A percentile compares a stretch with the other conserved stretches of the same genome.
Evolutionary conservation across 768 basidiomycete species (phyloP).

Genomic region (Panaeolus papilionaceus): DNA sequence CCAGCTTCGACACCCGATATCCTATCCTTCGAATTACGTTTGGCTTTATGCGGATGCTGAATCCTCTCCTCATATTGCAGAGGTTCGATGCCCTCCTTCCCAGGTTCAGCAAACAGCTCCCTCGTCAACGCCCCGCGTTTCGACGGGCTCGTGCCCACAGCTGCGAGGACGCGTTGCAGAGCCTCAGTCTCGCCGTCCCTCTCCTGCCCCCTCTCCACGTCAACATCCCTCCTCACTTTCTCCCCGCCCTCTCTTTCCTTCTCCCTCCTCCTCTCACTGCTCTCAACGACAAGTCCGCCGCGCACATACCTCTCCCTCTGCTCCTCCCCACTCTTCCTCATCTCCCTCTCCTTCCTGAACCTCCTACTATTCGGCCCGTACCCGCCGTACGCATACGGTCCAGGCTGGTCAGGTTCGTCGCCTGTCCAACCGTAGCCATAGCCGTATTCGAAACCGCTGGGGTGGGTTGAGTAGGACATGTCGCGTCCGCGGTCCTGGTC

Average conservation of each 20-base stretch:
- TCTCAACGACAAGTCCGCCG: constrained; percentile 16
- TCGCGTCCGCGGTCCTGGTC: neutral
- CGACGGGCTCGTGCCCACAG: constrained; percentile 64
- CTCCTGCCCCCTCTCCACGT: constrained; percentile 25
- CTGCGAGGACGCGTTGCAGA: constrained; percentile 62
- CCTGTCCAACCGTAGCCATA: constrained; percentile 7
- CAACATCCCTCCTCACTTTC: constrained; percentile 22
- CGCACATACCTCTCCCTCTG: constrained; percentile 5
- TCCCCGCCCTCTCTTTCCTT: constrained; percentile 33
- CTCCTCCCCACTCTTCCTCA: constrained; percentile 15
- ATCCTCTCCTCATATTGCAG: constrained; percentile 2
- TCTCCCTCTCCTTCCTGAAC: neutral
- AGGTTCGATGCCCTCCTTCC: constrained; percentile 27
- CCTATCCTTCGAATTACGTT: constrained; percentile 54
- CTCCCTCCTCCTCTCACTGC: constrained; percentile 33
- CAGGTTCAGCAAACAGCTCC: constrained; percentile 69
- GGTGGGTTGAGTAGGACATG: neutral
- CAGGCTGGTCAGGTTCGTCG: constrained; percentile 3
- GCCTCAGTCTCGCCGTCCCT: constrained; percentile 43
- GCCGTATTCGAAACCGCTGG: neutral
- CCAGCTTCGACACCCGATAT: constrained; percentile 27
- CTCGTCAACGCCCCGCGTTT: constrained; percentile 64
- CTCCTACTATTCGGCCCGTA: constrained; percentile 13
- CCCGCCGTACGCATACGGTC: constrained; percentile 9
- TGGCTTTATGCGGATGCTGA: constrained; percentile 39